A percentile compares a stretch with the other conserved stretches of the same genome.
Evolutionary conservation across 805 yeast genomes (phyloP).

Genomic region (Saturnispora serradocipensis): DNA sequence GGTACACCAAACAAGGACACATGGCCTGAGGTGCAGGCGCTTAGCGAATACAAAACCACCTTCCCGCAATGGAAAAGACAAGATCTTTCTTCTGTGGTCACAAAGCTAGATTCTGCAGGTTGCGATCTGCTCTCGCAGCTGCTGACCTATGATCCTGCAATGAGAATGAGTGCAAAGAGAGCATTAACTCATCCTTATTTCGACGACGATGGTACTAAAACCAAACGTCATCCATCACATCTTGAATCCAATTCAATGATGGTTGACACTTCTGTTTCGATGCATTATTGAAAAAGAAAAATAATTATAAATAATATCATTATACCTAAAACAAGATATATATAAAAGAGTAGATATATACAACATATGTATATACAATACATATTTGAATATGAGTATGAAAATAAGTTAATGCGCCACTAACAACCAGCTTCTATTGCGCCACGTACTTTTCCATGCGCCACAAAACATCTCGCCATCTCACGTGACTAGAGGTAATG

Average conservation of each 20-base stretch:
- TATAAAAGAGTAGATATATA: not conserved
- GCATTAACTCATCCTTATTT: constrained; percentile 87
- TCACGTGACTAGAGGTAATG: not conserved
- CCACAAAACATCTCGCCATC: not conserved
- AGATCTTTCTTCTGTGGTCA: constrained; percentile 61
- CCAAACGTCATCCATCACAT: constrained; percentile 22
- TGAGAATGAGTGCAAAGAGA: constrained; percentile 87
- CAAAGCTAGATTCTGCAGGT: constrained; percentile 75
- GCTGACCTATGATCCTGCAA: constrained; percentile 86
- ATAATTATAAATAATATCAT: not conserved
- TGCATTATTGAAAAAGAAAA: not conserved
- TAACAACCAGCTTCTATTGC: not conserved
- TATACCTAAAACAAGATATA: not conserved
- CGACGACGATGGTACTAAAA: constrained; percentile 25
- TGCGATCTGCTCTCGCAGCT: constrained; percentile 71
- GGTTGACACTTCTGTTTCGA: constrained; percentile 5
- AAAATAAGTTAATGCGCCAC: not conserved
- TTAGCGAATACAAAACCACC: constrained; percentile 89
- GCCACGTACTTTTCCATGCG: not conserved
- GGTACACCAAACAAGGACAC: constrained; percentile 90
- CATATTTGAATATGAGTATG: not conserved
- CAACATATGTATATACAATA: not conserved
- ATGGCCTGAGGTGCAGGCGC: constrained; percentile 89
- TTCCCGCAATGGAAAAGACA: constrained; percentile 86
- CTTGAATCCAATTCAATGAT: constrained; percentile 4